phyloP scores from a whole-genome alignment of 768 basidiomycete species.

The Macrolepiota albuminosa region DNA sequence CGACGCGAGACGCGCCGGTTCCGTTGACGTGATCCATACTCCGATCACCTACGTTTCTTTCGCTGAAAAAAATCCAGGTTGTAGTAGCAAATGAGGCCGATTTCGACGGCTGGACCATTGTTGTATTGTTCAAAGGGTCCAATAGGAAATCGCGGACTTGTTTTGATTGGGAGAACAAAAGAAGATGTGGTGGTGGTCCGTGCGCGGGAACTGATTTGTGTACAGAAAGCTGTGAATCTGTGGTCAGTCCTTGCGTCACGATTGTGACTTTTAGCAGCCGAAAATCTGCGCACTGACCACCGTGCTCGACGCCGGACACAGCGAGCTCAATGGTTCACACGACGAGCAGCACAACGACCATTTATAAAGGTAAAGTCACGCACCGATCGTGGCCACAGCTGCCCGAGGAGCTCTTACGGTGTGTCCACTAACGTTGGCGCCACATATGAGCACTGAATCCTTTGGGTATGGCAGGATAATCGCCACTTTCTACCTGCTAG shows the following conservation, averaged over 20 bases:
- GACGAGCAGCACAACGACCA: constrained; percentile 22
- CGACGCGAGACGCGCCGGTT: background rate
- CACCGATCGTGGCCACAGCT: constrained; percentile 58
- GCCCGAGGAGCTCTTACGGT: constrained; percentile 59
- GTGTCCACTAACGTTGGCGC: constrained; percentile 22
- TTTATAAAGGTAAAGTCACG: constrained; percentile 54
- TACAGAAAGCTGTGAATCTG: constrained; percentile 21
- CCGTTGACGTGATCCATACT: constrained; percentile 3
- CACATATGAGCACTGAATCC: constrained; percentile 26
- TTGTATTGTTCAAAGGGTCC: background rate
- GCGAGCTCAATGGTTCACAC: constrained; percentile 18
- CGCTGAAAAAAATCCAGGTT: background rate
- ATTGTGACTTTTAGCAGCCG: constrained; percentile 22
- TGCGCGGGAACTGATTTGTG: constrained; percentile 36
- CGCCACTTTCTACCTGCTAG: constrained; percentile 55
- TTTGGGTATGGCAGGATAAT: constrained; percentile 37
- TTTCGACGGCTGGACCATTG: background rate
- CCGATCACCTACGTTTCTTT: background rate
- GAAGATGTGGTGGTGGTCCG: constrained; percentile 24
- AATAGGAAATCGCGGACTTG: background rate
- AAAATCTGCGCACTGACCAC: constrained; percentile 40
- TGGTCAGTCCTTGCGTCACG: constrained; percentile 28
- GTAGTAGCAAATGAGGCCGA: background rate
- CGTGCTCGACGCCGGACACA: constrained; percentile 24
- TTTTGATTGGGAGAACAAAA: background rate